Evolutionary conservation across 495 filamentous ascomycete genomes (phyloP), one percentile per base, ranked within the genome.

Genomic region (Neurospora terricola): DNA sequence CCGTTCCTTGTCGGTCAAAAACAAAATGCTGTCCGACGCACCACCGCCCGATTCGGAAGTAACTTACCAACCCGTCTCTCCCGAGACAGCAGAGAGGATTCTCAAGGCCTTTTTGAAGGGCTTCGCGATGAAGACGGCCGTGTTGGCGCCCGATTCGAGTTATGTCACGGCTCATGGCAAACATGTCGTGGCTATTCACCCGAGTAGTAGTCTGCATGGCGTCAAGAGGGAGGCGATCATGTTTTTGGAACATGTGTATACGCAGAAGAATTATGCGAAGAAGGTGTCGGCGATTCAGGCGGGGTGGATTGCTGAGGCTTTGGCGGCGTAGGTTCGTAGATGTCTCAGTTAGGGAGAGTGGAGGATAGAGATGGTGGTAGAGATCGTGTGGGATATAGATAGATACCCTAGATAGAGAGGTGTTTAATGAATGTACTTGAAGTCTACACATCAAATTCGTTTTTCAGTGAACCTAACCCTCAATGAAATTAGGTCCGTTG

Each of bases 191-290:
- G 89, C 92, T 0, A 92, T 99, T 36, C 96, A 99, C 78, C 96
- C 96, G 0, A 90, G 90, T 0, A 97, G 93, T 78, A 91, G 92
- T 3, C 79, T 99, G 6, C 93, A 93, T 77, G 93, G 95, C 10
- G 89, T 90, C 82, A 97, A 95, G 81, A 87, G 91, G 72, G 95
- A 98, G 84, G 95, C 93, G 0, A 96, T 99, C 76, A 90, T 98
- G 90, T 99, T 95, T 77, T 88, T 94, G 75, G 94, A 99, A 80
- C 94, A 96, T 81, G 94, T 99, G 3, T 98, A 92, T 79, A 99
- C 96, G 9, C 92, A 91, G 70, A 93, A 91, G 79, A 94, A 91
- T 76, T 99, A 96, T 83, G 96, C 92, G 16, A 91, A 94, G 79
- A 91, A 91, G 43, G 95, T 98, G 69, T 96, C 92, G 81, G 89